Conservation (phyloP, 495 filamentous ascomycete species). For the Aspergillus nanangensis region DNA sequence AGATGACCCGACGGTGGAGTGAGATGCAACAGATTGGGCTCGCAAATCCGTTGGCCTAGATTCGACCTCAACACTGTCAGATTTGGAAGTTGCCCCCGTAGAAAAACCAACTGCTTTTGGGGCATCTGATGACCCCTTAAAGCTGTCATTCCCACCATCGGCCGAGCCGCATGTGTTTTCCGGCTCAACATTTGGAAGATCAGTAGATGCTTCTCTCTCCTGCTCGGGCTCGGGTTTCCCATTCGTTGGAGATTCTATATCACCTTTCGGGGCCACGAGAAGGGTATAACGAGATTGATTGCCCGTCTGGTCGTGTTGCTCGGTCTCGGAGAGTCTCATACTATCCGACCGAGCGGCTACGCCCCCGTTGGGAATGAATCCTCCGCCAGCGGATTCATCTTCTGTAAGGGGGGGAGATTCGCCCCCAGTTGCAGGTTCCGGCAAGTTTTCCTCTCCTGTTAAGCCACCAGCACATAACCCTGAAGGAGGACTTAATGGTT, state of each 20-base stretch:
- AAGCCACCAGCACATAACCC: too few species aligned
- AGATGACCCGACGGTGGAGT: neutral
- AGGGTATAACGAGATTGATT: slow-evolving; percentile 24
- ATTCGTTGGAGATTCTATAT: neutral
- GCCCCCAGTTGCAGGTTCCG: neutral
- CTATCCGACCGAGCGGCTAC: too few species aligned
- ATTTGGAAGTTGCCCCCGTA: slow-evolving; percentile 15
- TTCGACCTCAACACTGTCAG: slow-evolving; percentile 22
- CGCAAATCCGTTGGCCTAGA: slow-evolving; percentile 15
- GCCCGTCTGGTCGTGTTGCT: neutral
- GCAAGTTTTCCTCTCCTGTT: too few species aligned
- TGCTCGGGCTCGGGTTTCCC: neutral
- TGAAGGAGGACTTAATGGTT: slow-evolving; percentile 2
- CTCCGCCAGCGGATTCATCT: slow-evolving; percentile 16
- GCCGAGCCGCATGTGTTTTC: too few species aligned
- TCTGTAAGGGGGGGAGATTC: neutral
- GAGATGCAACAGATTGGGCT: slow-evolving; percentile 4
- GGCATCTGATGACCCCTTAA: slow-evolving; percentile 18
- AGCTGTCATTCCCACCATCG: too few species aligned
- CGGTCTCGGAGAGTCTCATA: neutral
- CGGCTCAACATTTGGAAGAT: too few species aligned
- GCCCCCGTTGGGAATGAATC: slow-evolving; percentile 23
- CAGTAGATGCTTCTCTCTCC: neutral
- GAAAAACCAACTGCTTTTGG: slow-evolving; percentile 26
- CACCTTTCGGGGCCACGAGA: slow-evolving; percentile 26